These are phyloP conservation scores for Quercus lobata DNA, from an alignment of 331 rosid species.

Conservation along the genomic window DNA sequence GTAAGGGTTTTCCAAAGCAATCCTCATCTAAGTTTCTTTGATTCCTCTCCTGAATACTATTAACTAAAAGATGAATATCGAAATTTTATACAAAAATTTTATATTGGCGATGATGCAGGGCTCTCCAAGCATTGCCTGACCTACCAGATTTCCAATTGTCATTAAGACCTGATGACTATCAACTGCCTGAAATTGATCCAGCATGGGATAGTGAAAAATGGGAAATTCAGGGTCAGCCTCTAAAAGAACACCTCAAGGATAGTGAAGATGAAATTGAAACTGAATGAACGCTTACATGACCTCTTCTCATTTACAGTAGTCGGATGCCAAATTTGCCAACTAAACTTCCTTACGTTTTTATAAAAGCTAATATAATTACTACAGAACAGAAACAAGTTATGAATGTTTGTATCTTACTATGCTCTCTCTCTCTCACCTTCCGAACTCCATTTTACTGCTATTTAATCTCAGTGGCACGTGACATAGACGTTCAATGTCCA, in stretches of 20 bases:
- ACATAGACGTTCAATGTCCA: background rate
- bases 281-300: slow-evolving; percentile 22
- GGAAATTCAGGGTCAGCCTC: slow-evolving; percentile 54
- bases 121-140: slow-evolving; percentile 71
- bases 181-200: slow-evolving; percentile 61
- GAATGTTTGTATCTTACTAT: background rate
- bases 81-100: background rate
- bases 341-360: background rate
- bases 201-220: slow-evolving; percentile 67
- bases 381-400: background rate
- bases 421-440: background rate
- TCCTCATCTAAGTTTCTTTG: background rate
- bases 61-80: slow-evolving; percentile 1
- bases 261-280: slow-evolving; percentile 48
- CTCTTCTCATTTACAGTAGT: slow-evolving; percentile 9
- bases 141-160: slow-evolving; percentile 90
- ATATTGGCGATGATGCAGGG: slow-evolving; percentile 46
- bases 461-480: background rate
- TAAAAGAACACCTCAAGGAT: slow-evolving; percentile 73
- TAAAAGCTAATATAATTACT: slow-evolving; percentile 15
- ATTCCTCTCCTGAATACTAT: background rate
- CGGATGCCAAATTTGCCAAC: slow-evolving; percentile 5
- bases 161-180: slow-evolving; percentile 75
- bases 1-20: slow-evolving; percentile 40
- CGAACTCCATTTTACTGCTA: background rate